Evolutionary conservation across 306 rosid genomes (phyloP).

Genomic region (Medicago lupulina): DNA sequence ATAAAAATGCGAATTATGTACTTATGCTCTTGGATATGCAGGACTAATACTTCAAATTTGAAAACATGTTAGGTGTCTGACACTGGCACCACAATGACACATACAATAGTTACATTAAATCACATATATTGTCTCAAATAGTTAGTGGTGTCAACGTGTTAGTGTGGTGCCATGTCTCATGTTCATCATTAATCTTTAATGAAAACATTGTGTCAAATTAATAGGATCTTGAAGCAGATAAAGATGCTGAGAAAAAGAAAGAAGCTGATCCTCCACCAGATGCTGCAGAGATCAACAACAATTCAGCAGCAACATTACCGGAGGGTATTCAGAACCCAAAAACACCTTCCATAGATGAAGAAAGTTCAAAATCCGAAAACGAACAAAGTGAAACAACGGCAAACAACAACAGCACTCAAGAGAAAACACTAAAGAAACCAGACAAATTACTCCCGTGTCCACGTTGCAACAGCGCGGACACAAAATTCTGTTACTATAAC

Average conservation of each 20-base stretch:
- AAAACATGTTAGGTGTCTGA: too few relatives aligned
- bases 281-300: constrained; percentile 46
- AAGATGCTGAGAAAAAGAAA: constrained; percentile 47
- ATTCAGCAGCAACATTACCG: constrained; percentile 23
- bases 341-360: constrained; percentile 60
- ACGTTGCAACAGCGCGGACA: constrained; percentile 91
- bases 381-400: constrained; percentile 51
- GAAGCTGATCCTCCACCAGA: constrained; percentile 50
- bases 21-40: background rate
- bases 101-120: too few relatives aligned
- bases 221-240: constrained; percentile 56
- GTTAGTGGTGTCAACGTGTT: too few relatives aligned
- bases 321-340: constrained; percentile 57
- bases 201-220: constrained; percentile 39
- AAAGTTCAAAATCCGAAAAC: constrained; percentile 54
- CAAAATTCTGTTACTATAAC: constrained; percentile 92
- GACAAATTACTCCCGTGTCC: constrained; percentile 87
- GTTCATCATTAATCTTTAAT: background rate
- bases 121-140: too few relatives aligned
- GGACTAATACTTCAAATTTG: too few relatives aligned
- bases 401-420: constrained; percentile 46
- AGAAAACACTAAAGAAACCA: constrained; percentile 77
- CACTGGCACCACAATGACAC: too few relatives aligned
- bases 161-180: too few relatives aligned
- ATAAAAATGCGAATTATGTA: background rate